A percentile compares a stretch with the other conserved stretches of the same genome.
These are phyloP conservation scores for Lentinus tigrinus DNA, from an alignment of 768 basidiomycete species.

Conservation along the genomic window DNA sequence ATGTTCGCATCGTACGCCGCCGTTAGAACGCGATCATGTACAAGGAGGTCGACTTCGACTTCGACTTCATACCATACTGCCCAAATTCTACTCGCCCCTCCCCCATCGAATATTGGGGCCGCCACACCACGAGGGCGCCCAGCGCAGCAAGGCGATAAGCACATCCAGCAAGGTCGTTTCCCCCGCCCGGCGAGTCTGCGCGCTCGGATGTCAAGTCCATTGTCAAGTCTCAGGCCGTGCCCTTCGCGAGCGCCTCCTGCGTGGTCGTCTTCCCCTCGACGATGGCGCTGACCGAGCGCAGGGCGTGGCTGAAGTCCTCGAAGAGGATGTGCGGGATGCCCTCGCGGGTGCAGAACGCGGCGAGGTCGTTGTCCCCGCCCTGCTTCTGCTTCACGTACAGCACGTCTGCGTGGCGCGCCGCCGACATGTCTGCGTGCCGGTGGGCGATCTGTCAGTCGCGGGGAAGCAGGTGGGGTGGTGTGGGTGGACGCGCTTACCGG, in stretches of 20 bases:
- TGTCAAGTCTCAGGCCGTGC: slow-evolving; percentile 17
- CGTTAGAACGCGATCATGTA: too few relatives aligned
- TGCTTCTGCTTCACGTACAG: slow-evolving; percentile 89
- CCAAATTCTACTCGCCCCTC: too few relatives aligned
- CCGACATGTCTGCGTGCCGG: slow-evolving; percentile 71
- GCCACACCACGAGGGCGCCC: too few relatives aligned
- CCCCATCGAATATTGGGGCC: too few relatives aligned
- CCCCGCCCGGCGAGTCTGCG: too few relatives aligned
- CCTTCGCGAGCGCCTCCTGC: slow-evolving; percentile 39
- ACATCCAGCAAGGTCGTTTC: too few relatives aligned
- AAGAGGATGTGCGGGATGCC: slow-evolving; percentile 82
- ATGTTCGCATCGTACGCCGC: too few relatives aligned
- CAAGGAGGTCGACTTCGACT: too few relatives aligned
- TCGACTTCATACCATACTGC: too few relatives aligned
- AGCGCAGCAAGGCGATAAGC: too few relatives aligned
- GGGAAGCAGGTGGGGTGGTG: background rate
- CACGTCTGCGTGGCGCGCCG: slow-evolving; percentile 88
- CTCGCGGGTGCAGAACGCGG: slow-evolving; percentile 76
- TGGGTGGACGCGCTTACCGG: slow-evolving; percentile 50
- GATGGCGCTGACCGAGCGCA: slow-evolving; percentile 60
- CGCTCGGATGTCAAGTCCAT: too few relatives aligned
- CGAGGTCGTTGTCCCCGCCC: slow-evolving; percentile 83
- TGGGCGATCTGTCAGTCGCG: background rate
- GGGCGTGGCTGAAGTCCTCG: slow-evolving; percentile 62
- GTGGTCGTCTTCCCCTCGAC: slow-evolving; percentile 69